Base-by-base conservation (phyloP, 2,329 filamentous ascomycete genomes). In the Xylaria sp. region DNA sequence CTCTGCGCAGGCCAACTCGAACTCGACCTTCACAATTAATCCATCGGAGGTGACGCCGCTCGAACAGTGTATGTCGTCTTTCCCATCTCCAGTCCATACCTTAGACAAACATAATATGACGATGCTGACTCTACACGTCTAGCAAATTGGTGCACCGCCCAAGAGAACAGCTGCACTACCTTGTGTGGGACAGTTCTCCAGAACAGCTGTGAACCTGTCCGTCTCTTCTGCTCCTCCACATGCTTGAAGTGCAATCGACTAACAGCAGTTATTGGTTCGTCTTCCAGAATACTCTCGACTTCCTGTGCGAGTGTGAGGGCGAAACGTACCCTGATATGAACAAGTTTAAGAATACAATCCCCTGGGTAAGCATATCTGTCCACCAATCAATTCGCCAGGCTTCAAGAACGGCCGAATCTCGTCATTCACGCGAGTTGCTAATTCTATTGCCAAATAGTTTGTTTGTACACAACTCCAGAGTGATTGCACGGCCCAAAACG, bases 281-380 rank as follows among this genome's bases (percentile, higher is more conserved):
- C 25, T 54, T 58, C 13, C 57, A 66, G 56, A 3, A 22, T 45
- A 79, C 79, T 49, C 80, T 88, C 49, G 70, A 77, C 60, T 88
- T 81, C 77, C 70, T 74, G 17, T 88, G 86, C 77, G 80, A 77
- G 17, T 88, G 86, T 80, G 60, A 74, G 38, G 86, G 87, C 77
- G 78, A 75, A 72, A 81, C 80, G 53, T 78, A 80, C 6, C 85
- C 86, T 15, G 84, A 83, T 65, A 81, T 88, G 51, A 78, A 86
- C 76, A 81, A 84, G 76, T 88, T 86, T 78, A 72, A 68, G 55
- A 81, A 87, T 79, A 86, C 85, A 2, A 78, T 88, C 70, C 75
- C 75, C 27, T 77, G 72, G 72, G 75, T 77, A 73, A 71, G 75
- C 29, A 38, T 20, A 11, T 51, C 31, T 38, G 29, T 17, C 55